Evolutionary conservation across 108 stramenopile genomes (phyloP).

Genomic region (Skeletonema marinoi): DNA sequence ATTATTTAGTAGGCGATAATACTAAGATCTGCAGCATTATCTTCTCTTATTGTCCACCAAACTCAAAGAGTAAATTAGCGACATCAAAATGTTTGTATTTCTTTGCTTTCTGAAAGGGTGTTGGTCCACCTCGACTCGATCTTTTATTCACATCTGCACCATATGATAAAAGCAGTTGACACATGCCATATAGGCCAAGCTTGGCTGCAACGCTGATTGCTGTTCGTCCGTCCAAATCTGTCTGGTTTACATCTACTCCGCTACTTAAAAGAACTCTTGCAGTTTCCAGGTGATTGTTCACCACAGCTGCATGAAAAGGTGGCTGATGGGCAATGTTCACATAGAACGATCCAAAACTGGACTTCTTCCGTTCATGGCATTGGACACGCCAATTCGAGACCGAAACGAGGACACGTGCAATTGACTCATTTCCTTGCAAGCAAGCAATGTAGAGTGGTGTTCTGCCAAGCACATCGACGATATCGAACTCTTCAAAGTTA

Average conservation of each 20-base stretch:
- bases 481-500: conserved; percentile 31
- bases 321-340: conserved; percentile 30
- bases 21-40: too few species aligned
- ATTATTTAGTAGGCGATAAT: too few species aligned
- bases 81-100: conserved; percentile 43
- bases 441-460: conserved; percentile 48
- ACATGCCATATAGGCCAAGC: conserved; percentile 35
- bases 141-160: conserved; percentile 36
- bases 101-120: conserved; percentile 42
- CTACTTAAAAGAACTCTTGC: conserved; percentile 26
- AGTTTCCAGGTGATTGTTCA: conserved; percentile 37
- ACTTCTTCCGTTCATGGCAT: conserved; percentile 36
- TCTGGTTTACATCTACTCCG: conserved; percentile 35
- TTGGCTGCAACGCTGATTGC: conserved; percentile 41
- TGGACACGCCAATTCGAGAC: conserved; percentile 29
- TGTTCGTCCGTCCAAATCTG: conserved; percentile 24
- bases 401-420: conserved; percentile 22
- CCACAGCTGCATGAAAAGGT: conserved; percentile 44
- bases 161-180: conserved; percentile 30
- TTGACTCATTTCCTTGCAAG: conserved; percentile 16
- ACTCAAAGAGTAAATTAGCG: conserved; percentile 40
- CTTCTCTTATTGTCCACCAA: conserved; percentile 24
- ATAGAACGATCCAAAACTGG: conserved; percentile 14
- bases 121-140: conserved; percentile 33
- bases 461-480: conserved; percentile 33